Evolutionary conservation across 371 early-diverging fungal species (phyloP), one percentile per base, ranked within the genome.

Genomic region (Dichotomocladium elegans): DNA sequence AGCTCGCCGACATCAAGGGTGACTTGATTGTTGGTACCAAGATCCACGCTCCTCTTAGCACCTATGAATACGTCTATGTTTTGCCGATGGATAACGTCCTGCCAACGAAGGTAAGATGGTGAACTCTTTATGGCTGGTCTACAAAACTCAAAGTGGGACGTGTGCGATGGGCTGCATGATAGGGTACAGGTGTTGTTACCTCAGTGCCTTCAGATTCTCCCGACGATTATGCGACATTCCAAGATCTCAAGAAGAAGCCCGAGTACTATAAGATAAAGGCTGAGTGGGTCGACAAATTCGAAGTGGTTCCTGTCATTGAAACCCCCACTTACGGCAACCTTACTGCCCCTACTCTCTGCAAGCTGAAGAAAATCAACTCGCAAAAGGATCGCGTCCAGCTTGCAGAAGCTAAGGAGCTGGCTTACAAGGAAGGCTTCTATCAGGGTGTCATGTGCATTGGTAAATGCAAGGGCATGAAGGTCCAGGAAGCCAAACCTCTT

Each of bases 171-270:
- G n/a, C 12, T n/a, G 26, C 17, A 12, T 26, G n/a, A 14, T 47
- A 84, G 86, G 99, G 99, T 63, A 99, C 99, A 4, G 99, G 98
- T 58, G 93, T 99, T 22, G 98, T 98, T 31, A 97, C 98, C 0
- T 96, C 96, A 4, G 99, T 99, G 19, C 99, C 99, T 26, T 94
- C 94, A 9, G 97, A 99, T 62, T 96, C 99, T 31, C 99, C 99
- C 14, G 98, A 95, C 64, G 99, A 99, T 75, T 96, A 73, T 69
- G 89, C 92, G 28, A 83, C 96, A 37, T 73, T 95, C 53, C 78
- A 79, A 60, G 98, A 97, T 62, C 73, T 98, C 67, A 83, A 83
- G 67, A 95, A 96, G 81, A 98, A 98, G 81, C 66, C 90, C 15
- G 93, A 80, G 10, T 96, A 89, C 74, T 97, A 96, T 72, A 83